Conservation (phyloP, 148 eudicot genomes). For the Camellia granthamiana region DNA sequence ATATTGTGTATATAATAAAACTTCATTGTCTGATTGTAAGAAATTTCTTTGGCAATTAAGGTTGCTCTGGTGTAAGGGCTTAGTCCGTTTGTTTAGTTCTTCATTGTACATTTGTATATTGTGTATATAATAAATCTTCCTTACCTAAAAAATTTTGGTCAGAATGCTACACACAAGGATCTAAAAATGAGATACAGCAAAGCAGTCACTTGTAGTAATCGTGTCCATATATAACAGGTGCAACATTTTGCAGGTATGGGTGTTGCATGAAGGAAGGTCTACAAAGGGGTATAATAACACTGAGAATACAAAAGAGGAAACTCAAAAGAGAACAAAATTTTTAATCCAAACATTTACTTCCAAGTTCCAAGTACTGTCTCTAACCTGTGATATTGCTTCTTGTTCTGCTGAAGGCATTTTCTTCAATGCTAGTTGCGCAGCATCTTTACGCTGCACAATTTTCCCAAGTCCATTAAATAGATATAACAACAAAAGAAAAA, state of each 20-base stretch:
- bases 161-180: no score
- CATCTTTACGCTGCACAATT: constrained; percentile 54
- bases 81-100: no score
- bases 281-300: neutral
- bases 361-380: constrained; percentile 6
- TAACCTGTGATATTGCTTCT: constrained; percentile 75
- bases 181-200: no score
- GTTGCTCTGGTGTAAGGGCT: no score
- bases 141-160: no score
- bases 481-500: constrained; percentile 14
- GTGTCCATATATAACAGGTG: neutral
- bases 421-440: constrained; percentile 93
- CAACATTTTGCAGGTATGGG: neutral
- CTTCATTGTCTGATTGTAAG: no score
- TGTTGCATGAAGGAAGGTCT: neutral
- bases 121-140: no score
- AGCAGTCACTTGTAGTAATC: neutral
- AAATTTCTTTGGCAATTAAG: no score
- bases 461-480: neutral
- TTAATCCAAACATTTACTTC: no score
- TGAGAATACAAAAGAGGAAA: neutral
- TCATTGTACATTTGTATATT: no score
- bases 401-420: constrained; percentile 90
- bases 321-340: no score
- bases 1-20: no score